Conservation (phyloP, 768 basidiomycete genomes). For the Trametes villosa region DNA sequence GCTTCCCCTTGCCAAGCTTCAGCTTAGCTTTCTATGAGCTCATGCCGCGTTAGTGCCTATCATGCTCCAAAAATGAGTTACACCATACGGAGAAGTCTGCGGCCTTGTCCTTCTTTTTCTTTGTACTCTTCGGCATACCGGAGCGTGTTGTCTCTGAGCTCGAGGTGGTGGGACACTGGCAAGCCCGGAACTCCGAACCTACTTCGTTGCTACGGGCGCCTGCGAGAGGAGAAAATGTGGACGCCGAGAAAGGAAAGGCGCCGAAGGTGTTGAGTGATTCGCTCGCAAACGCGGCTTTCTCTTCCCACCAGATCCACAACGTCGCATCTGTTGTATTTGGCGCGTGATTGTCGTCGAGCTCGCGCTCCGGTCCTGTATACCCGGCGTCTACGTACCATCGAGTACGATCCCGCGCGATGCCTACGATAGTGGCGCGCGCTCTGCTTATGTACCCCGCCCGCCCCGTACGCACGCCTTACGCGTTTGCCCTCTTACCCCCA, state of each 20-base stretch:
- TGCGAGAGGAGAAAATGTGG: neutral
- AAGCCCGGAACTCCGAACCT: neutral
- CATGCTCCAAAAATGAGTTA: neutral
- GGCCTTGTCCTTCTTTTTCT: constrained; percentile 85
- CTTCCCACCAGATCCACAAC: too few relatives aligned
- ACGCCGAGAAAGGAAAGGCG: neutral
- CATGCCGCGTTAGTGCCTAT: neutral
- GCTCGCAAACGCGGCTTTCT: too few relatives aligned
- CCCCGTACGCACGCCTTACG: too few relatives aligned
- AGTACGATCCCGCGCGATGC: too few relatives aligned
- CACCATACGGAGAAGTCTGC: constrained; percentile 80
- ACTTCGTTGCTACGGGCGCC: neutral
- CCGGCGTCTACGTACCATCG: too few relatives aligned
- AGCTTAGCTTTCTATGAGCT: constrained; percentile 84
- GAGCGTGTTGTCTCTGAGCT: neutral
- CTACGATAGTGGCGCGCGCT: too few relatives aligned
- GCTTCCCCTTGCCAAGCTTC: constrained; percentile 95
- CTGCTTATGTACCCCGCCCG: too few relatives aligned
- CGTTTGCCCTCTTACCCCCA: too few relatives aligned
- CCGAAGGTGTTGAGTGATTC: neutral
- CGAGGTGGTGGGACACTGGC: neutral
- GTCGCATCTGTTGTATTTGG: too few relatives aligned
- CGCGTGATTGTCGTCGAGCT: too few relatives aligned
- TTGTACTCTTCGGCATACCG: constrained; percentile 82
- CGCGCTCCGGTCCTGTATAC: too few relatives aligned